Evolutionary conservation across 192 early-diverging fungal species (phyloP).

Genomic region (Linnemannia zychae): DNA sequence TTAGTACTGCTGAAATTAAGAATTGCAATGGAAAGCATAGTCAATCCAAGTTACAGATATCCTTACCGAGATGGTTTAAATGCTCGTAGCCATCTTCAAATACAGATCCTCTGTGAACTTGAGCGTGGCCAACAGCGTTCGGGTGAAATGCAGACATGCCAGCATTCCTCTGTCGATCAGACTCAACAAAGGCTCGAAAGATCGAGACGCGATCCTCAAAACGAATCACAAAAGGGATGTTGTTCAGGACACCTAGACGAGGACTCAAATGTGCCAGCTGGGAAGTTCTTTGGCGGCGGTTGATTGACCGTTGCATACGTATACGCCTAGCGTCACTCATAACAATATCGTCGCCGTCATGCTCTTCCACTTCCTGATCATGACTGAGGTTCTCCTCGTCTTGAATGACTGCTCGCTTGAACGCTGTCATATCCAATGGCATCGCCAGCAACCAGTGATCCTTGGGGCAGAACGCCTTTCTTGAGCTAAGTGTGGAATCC

Average conservation of each 20-base stretch:
- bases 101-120: slow-evolving; percentile 78
- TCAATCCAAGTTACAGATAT: not conserved
- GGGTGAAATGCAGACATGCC: slow-evolving; percentile 22
- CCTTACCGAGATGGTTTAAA: slow-evolving; percentile 74
- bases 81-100: slow-evolving; percentile 93
- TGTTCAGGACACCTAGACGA: slow-evolving; percentile 73
- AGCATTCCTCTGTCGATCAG: slow-evolving; percentile 67
- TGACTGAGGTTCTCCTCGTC: slow-evolving; percentile 63
- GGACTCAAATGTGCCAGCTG: slow-evolving; percentile 61
- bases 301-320: slow-evolving; percentile 22
- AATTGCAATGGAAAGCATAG: not conserved
- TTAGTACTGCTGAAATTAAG: not conserved
- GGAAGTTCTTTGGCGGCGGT: slow-evolving; percentile 28
- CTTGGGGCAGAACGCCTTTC: slow-evolving; percentile 74
- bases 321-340: slow-evolving; percentile 14
- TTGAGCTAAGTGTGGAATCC: slow-evolving; percentile 59
- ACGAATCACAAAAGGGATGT: slow-evolving; percentile 93
- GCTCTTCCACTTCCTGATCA: slow-evolving; percentile 33
- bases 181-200: slow-evolving; percentile 83
- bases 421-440: slow-evolving; percentile 71
- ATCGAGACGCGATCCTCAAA: slow-evolving; percentile 91
- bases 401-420: slow-evolving; percentile 67
- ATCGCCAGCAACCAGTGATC: slow-evolving; percentile 76
- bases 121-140: slow-evolving; percentile 56
- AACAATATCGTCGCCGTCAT: slow-evolving; percentile 23